Conservation (phyloP, 2,329 filamentous ascomycete species). For the Penicillium sp. region DNA sequence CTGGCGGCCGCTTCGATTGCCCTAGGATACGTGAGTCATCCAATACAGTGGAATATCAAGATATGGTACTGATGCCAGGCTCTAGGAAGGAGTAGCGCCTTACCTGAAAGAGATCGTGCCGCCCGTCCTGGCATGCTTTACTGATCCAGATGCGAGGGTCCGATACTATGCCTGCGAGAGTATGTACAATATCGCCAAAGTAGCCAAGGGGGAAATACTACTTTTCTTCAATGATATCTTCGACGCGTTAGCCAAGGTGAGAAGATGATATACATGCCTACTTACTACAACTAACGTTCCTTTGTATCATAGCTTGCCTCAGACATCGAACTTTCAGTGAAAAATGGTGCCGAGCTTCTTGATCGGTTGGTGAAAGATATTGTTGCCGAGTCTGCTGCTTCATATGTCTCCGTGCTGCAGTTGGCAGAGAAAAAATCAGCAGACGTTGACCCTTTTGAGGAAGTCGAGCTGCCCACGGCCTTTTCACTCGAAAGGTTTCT, state of each 20-base stretch:
- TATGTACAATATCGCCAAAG: slow-evolving; percentile 99
- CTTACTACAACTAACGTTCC: neutral
- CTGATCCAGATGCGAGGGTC: slow-evolving; percentile 94
- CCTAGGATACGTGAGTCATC: slow-evolving; percentile 72
- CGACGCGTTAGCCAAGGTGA: slow-evolving; percentile 91
- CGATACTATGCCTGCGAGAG: slow-evolving; percentile 98
- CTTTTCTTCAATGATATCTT: slow-evolving; percentile 99
- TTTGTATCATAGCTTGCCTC: slow-evolving; percentile 71
- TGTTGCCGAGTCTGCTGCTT: slow-evolving; percentile 89
- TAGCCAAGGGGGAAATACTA: slow-evolving; percentile 95
- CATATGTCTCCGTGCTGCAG: slow-evolving; percentile 88
- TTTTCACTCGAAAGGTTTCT: slow-evolving; percentile 92
- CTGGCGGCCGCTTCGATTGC: slow-evolving; percentile 94
- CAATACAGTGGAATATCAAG: neutral
- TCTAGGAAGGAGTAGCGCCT: slow-evolving; percentile 75
- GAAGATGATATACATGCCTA: slow-evolving; percentile 27
- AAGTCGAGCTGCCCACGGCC: slow-evolving; percentile 68
- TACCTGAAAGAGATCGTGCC: slow-evolving; percentile 94
- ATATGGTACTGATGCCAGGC: slow-evolving; percentile 7
- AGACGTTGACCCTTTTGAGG: slow-evolving; percentile 41
- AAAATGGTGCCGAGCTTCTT: slow-evolving; percentile 93
- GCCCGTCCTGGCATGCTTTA: slow-evolving; percentile 94
- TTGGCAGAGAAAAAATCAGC: slow-evolving; percentile 51
- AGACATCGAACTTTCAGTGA: slow-evolving; percentile 93
- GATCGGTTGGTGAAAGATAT: slow-evolving; percentile 96